Percentiles rank a stretch among this genome's conserved stretches.
These are phyloP conservation scores for Myxozyma vanderwaltii DNA, from an alignment of 805 yeast genomes.

Conservation along the genomic window DNA sequence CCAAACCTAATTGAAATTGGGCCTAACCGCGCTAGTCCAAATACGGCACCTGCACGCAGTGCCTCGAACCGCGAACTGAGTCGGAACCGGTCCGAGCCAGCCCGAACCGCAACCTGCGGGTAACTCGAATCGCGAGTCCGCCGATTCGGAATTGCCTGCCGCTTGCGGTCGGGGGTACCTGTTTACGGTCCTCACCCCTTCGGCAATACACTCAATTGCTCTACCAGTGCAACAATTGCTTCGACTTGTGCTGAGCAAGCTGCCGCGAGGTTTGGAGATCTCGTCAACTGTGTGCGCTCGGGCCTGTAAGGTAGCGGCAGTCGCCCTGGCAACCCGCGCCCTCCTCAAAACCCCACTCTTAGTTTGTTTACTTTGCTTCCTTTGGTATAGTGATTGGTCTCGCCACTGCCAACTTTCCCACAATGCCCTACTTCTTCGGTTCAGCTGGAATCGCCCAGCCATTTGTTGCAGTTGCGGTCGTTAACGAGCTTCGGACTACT, in stretches of 20 bases:
- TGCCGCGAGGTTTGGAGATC: not conserved
- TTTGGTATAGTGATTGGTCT: not conserved
- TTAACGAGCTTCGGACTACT: no score
- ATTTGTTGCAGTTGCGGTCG: not conserved
- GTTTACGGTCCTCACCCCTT: not conserved
- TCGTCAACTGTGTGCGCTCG: not conserved
- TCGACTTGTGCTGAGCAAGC: no score
- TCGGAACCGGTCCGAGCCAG: not conserved
- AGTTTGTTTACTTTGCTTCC: not conserved
- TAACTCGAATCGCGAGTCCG: not conserved
- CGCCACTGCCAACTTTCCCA: not conserved
- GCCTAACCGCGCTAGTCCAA: not conserved
- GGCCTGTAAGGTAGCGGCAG: not conserved
- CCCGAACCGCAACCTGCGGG: not conserved
- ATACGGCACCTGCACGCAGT: not conserved
- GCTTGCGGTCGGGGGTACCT: not conserved
- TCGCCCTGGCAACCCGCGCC: not conserved
- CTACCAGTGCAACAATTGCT: no score
- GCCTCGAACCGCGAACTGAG: not conserved
- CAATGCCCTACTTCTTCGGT: not conserved
- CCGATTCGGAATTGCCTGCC: not conserved
- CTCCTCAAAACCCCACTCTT: not conserved
- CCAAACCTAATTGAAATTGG: constrained; percentile 9
- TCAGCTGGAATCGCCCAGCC: not conserved
- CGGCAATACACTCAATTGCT: no score